Evolutionary conservation across 805 yeast species (phyloP).

Genomic region (Yamadazyma sp.): DNA sequence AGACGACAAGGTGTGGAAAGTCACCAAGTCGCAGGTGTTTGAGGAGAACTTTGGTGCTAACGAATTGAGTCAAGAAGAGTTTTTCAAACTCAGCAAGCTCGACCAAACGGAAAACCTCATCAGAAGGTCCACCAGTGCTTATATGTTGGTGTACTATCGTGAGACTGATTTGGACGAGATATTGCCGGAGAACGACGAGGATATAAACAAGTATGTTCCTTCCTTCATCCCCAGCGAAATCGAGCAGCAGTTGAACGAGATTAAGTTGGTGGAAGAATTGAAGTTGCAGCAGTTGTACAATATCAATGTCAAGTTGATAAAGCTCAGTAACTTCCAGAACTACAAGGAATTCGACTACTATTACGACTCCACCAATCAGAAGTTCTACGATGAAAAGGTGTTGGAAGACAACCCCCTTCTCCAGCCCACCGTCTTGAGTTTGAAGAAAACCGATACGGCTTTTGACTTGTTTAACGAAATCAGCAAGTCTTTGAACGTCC

Average conservation of each 20-base stretch:
- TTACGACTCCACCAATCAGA: slow-evolving; percentile 52
- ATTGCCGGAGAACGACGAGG: slow-evolving; percentile 57
- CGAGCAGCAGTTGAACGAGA: slow-evolving; percentile 59
- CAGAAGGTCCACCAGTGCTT: slow-evolving; percentile 89
- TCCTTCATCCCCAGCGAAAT: slow-evolving; percentile 65
- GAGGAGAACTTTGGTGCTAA: slow-evolving; percentile 91
- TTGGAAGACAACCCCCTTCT: slow-evolving; percentile 6
- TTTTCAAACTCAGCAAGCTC: slow-evolving; percentile 52
- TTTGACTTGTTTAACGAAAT: slow-evolving; percentile 43
- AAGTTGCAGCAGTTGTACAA: slow-evolving; percentile 58
- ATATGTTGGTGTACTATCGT: slow-evolving; percentile 92
- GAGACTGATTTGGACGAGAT: slow-evolving; percentile 57
- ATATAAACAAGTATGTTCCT: slow-evolving; percentile 47
- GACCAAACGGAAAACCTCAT: slow-evolving; percentile 63
- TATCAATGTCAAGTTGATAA: slow-evolving; percentile 54
- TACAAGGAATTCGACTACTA: slow-evolving; percentile 77
- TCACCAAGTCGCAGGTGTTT: slow-evolving; percentile 79
- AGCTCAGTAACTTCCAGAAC: slow-evolving; percentile 51
- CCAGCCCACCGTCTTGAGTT: slow-evolving; percentile 50
- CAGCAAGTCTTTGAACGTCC: slow-evolving; percentile 10
- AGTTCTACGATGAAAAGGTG: slow-evolving; percentile 50
- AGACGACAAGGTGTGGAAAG: slow-evolving; percentile 91
- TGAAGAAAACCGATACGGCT: slow-evolving; percentile 57
- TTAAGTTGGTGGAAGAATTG: slow-evolving; percentile 55
- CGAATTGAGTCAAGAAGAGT: slow-evolving; percentile 47